Base-by-base conservation (phyloP, 2,329 filamentous ascomycete genomes). In the Elsinoe batatas region DNA sequence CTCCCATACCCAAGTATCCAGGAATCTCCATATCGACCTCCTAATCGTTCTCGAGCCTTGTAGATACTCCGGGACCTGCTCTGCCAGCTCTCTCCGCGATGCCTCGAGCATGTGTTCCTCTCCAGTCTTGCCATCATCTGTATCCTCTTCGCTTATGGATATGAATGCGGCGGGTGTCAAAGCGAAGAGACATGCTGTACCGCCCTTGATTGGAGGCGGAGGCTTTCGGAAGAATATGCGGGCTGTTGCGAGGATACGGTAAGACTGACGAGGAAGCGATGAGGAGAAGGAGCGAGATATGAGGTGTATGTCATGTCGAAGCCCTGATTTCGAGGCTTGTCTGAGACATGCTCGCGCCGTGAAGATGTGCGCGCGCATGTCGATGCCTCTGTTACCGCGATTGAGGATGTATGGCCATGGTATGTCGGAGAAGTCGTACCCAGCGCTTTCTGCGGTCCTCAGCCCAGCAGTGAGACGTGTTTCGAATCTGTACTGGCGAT, bases 61-160 rank as follows among this genome's bases (percentile, higher is more conserved):
- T 30, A 85, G 76, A 57, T 83, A 75, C 4, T 83, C 76, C 1
- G 80, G 76, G 1, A 91, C 79, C 35, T 78, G 78, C 64, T 87
- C 88, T 56, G 77, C 76, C 35, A 95, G 81, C 72, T 96, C 91
- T 56, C 83, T 74, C 40, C 87, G 77, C 36, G 91, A 96, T 2
- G 79, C 82, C 67, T 90, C 81, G 12, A 96, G 79, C 91, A 96
- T 96, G 61, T 88, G 85, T 70, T 80, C 80, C 72, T 96, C 91
- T 22, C 82, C 81, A 2, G 91, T 95, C 65, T 85, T 76, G 22
- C 72, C 73, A 62, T 74, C 70, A 11, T 66, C 67, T 26, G 76
- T 70, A 10, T 69, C 64, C 43, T 79, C 72, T 59, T 80, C 74
- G 49, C 76, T 76, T 42, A 84, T 70, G 55, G 79, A 72, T 37